Evolutionary conservation across 352 stramenopile genomes (phyloP).

Genomic region (Globisporangium alternatum): DNA sequence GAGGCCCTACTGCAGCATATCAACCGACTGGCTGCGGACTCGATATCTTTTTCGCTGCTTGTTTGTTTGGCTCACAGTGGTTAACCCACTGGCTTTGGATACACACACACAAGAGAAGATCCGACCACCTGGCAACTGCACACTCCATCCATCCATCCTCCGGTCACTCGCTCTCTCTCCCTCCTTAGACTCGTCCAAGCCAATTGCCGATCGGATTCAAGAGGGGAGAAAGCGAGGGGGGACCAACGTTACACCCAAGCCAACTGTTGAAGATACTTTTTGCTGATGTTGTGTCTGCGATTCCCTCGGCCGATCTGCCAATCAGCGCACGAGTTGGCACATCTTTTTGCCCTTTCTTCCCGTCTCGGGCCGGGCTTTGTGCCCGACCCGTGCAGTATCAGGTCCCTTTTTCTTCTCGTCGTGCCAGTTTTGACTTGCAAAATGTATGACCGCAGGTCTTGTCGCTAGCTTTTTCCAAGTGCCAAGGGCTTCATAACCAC

Average conservation of each 20-base stretch:
- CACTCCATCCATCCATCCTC: no score
- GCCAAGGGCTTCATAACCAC: not conserved
- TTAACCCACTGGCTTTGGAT: no score
- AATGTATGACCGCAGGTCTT: not conserved
- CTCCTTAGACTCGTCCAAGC: not conserved
- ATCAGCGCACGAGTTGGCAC: constrained; percentile 18
- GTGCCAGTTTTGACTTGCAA: not conserved
- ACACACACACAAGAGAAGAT: no score
- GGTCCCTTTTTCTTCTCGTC: constrained; percentile 6
- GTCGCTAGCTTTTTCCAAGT: not conserved
- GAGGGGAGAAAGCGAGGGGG: constrained; percentile 1
- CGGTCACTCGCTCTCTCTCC: no score
- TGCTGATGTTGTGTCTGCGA: constrained; percentile 12
- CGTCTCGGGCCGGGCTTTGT: constrained; percentile 6
- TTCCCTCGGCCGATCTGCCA: constrained; percentile 14
- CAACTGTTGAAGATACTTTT: constrained; percentile 30
- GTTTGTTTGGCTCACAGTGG: no score
- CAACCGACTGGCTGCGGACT: no score
- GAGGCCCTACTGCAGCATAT: no score
- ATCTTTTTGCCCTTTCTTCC: constrained; percentile 22
- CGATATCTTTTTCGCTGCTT: no score
- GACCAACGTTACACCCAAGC: constrained; percentile 8
- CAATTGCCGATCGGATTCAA: not conserved
- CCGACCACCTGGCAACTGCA: no score
- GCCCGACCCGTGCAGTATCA: constrained; percentile 7